Conservation (phyloP, 2,329 filamentous ascomycete genomes). For the Aspergillus tanneri region DNA sequence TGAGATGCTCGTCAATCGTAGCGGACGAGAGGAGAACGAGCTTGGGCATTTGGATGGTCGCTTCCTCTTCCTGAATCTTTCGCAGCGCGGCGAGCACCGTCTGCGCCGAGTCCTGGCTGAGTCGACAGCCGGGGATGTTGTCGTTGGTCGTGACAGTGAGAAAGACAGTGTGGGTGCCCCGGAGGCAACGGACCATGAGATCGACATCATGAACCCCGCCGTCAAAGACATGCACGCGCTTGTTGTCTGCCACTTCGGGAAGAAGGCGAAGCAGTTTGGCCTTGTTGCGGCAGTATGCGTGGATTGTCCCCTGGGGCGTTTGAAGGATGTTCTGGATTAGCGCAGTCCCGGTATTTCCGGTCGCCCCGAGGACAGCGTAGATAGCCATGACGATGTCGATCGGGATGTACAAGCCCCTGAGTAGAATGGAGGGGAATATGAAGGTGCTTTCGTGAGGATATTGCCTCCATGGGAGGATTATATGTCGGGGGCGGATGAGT, state of each 20-base stretch:
- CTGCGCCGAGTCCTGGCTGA: conserved; percentile 39
- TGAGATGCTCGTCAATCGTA: conserved; percentile 42
- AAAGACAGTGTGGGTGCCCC: conserved; percentile 41
- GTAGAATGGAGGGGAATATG: too few relatives aligned
- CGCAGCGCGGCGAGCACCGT: conserved; percentile 41
- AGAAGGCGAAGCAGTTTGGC: conserved; percentile 39
- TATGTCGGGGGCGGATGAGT: too few relatives aligned
- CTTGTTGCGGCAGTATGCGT: conserved; percentile 48
- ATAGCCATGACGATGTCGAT: conserved; percentile 21
- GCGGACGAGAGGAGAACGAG: conserved; percentile 48
- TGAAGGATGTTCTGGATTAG: conserved; percentile 44
- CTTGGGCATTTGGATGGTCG: conserved; percentile 31
- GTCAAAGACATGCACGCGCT: conserved; percentile 43
- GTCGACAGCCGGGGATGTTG: conserved; percentile 44
- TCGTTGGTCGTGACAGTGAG: conserved; percentile 43
- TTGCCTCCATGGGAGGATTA: too few relatives aligned
- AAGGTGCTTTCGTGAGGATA: too few relatives aligned
- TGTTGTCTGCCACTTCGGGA: conserved; percentile 33
- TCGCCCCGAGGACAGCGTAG: conserved; percentile 46
- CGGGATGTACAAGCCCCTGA: too few relatives aligned
- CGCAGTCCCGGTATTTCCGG: conserved; percentile 47
- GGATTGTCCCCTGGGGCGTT: conserved; percentile 30
- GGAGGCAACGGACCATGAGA: conserved; percentile 41
- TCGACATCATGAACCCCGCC: conserved; percentile 44
- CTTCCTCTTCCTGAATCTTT: conserved; percentile 18